A percentile compares a stretch with the other conserved stretches of the same genome.
phyloP scores from a whole-genome alignment of 352 stramenopile species.

The Phytophthora cactorum region DNA sequence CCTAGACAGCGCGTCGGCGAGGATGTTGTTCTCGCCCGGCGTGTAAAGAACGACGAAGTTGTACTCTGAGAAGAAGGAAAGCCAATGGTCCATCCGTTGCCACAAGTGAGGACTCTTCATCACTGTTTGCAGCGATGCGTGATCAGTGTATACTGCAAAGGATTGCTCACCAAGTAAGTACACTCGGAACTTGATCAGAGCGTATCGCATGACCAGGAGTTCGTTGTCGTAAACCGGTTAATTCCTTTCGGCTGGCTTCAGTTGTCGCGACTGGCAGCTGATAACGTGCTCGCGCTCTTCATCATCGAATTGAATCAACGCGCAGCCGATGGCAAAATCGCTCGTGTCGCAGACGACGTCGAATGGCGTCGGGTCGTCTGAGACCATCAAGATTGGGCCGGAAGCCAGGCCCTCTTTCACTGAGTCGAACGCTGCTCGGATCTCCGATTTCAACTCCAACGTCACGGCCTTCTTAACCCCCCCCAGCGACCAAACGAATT shows the following conservation, averaged over 20 bases:
- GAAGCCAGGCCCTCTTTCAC: background rate
- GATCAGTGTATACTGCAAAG: background rate
- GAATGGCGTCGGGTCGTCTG: constrained; percentile 16
- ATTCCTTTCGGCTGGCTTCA: background rate
- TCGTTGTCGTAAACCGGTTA: background rate
- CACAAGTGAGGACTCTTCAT: background rate
- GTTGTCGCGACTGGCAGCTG: background rate
- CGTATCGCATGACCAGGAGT: background rate
- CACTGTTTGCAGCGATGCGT: background rate
- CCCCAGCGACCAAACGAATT: too few relatives aligned
- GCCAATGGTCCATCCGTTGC: background rate
- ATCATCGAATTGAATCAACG: constrained; percentile 2
- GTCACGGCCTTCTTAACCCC: background rate
- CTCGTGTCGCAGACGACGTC: constrained; percentile 26
- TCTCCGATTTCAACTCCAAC: background rate
- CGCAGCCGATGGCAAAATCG: constrained; percentile 22
- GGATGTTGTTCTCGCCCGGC: background rate
- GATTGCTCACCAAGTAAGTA: background rate
- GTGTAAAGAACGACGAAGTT: background rate
- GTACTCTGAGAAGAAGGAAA: background rate
- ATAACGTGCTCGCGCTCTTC: background rate
- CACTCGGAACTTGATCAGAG: constrained; percentile 7
- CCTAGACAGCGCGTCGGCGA: background rate
- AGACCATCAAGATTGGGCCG: background rate
- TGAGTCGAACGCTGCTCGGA: background rate